These are phyloP conservation scores for Apiotrichum siamense DNA, from an alignment of 1,284 basidiomycete species.

Conservation along the genomic window DNA sequence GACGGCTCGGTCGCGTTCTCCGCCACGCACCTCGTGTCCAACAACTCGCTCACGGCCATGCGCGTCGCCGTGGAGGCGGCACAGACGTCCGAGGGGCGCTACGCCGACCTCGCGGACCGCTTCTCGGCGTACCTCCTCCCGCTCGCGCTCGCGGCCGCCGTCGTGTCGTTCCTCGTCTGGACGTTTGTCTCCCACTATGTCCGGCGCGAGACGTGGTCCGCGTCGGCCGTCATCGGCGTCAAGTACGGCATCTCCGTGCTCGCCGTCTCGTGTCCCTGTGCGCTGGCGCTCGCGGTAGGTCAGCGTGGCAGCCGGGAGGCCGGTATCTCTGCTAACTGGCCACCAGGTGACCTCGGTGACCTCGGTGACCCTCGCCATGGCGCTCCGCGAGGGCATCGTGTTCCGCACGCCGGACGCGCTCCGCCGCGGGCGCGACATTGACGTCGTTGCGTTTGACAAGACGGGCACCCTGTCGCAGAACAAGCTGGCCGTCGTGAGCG, in stretches of 20 bases:
- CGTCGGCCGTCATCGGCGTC: conserved; percentile 42
- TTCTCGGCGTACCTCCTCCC: conserved; percentile 19
- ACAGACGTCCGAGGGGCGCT: conserved; percentile 13
- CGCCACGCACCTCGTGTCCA: conserved; percentile 46
- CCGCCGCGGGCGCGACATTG: conserved; percentile 38
- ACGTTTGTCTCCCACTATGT: conserved; percentile 42
- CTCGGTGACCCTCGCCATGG: conserved; percentile 12
- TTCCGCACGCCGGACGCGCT: conserved; percentile 29
- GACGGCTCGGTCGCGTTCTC: conserved; percentile 46
- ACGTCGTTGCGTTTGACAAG: conserved; percentile 51
- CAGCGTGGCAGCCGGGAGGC: not conserved
- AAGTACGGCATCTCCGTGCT: conserved; percentile 50
- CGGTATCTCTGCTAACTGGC: not conserved
- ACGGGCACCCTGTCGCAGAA: conserved; percentile 46
- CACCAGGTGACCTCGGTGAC: conserved; percentile 6
- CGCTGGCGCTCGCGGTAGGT: conserved; percentile 29
- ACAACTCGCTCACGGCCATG: conserved; percentile 51
- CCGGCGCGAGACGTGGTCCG: conserved; percentile 28
- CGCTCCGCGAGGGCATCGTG: conserved; percentile 14
- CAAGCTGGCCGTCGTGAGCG: conserved; percentile 2
- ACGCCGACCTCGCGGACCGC: conserved; percentile 20
- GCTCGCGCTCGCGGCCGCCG: conserved; percentile 3
- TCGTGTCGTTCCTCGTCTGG: conserved; percentile 48
- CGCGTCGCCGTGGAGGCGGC: conserved; percentile 42
- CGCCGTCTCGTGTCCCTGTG: conserved; percentile 51